Evolutionary conservation across 129 eudicot species (phyloP), one percentile per base, ranked within the genome.

Genomic region (Centella asiatica): DNA sequence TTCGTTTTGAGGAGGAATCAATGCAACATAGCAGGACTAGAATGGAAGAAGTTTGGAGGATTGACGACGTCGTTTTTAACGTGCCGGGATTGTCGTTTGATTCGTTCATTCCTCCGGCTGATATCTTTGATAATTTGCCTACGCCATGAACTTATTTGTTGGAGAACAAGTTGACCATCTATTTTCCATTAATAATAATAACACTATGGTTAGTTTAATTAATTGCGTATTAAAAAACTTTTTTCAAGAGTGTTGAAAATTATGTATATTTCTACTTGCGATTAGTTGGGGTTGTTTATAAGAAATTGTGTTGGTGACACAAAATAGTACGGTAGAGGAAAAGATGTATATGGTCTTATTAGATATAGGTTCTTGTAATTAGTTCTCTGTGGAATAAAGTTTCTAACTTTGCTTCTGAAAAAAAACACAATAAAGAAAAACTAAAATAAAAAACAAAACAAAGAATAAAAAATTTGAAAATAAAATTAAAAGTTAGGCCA

Each of bases 31-130:
- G 64, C 44, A 62, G 84, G 80, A 84, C 87, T 11, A 62, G 84
- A 42, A 77, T 84, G 80, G 93, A 84, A 60, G 93, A 84, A 26
- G n/a, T 69, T 2, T 84, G 93, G 93, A 68, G 64, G 52, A 84
- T 84, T 8, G 82, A 80, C 33, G 93, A 84, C 13, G 76, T 84
- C 0, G 93, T 77, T 7, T 84, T 80, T 27, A 78, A 84, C 39
- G 85, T 84, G 47, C 87, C 83, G 0, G 87, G 93, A 19, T 68
- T 84, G 27, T 84, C 93, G 4, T n/a, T 53, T 2, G 78, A 84
- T 67, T 80, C 82, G 2, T 84, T 84, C 49, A 77, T 84, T 68
- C 93, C 93, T 69, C 93, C 93, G 3, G 77, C 93, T 4, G 84
- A 80, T 62, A 46, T 79, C 36, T 63, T 64, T 18, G 55, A 56